Evolutionary conservation across 2,329 filamentous ascomycete genomes (phyloP), one percentile per base, ranked within the genome.

Genomic region (Fusarium fujikuroi): DNA sequence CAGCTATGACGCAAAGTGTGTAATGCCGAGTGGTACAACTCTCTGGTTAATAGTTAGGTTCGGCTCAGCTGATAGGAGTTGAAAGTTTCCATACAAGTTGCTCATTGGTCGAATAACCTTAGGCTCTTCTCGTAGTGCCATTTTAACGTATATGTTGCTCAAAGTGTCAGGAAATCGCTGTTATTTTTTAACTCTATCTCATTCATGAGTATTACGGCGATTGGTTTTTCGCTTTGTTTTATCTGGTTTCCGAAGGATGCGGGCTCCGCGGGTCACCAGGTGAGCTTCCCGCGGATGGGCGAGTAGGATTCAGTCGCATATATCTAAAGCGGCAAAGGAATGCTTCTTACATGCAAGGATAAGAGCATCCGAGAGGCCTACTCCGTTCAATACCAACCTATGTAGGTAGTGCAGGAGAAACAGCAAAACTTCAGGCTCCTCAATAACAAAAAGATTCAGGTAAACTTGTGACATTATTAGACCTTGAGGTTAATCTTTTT

Each of bases 61-160:
- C 52, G 34, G 40, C 36, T 57, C 36, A 39, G 34, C 23, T 69
- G 36, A 30, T 30, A 30, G 32, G 39, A 43, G 50, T 68, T 60
- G 56, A 50, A 19, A 25, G 40, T 36, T 32, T n/a, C 9, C n/a
- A 18, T 74, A 74, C 72, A 70, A 25, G 28, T 75, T 63, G 60
- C 72, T 73, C 72, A 74, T 72, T 66, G 72, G 72, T 50, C 72
- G 72, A 52, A 75, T 63, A 23, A 67, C 39, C 37, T 37, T 70
- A 12, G 53, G 56, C 43, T 69, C 42, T 60, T 52, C 25, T 42
- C 9, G 50, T n/a, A 53, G 30, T 54, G 59, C 52, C 71, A 74
- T 74, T 43, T 39, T 25, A 30, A 42, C 18, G 28, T 11, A 59
- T 1, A 44, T 66, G 39, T 39, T 56, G 12, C 32, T 59, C 10